Evolutionary conservation across 1,284 basidiomycete genomes (phyloP).

Genomic region (Pseudozyma thailandica): DNA sequence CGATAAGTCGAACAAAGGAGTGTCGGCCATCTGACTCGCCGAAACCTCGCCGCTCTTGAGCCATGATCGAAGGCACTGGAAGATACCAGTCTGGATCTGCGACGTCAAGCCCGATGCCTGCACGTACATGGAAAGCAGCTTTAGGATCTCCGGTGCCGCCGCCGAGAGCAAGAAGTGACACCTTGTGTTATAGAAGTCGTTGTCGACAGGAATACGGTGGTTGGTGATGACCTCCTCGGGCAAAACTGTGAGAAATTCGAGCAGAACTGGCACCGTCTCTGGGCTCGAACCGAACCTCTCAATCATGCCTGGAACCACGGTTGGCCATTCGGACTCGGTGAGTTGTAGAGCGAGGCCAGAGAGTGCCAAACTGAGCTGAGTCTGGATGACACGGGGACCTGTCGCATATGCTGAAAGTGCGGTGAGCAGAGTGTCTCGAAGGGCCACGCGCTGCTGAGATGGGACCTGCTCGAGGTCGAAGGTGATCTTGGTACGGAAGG

Average conservation of each 20-base stretch:
- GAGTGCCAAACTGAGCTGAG: constrained; percentile 88
- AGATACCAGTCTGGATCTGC: constrained; percentile 84
- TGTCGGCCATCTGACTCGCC: constrained; percentile 76
- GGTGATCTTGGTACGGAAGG: constrained; percentile 92
- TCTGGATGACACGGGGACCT: constrained; percentile 86
- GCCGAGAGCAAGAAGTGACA: constrained; percentile 65
- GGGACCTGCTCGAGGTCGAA: constrained; percentile 94
- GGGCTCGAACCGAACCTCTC: constrained; percentile 86
- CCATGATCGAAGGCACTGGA: constrained; percentile 88
- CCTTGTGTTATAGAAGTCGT: constrained; percentile 75
- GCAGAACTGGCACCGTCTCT: constrained; percentile 80
- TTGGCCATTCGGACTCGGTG: constrained; percentile 78
- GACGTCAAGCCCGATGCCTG: constrained; percentile 85
- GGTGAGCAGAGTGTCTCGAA: constrained; percentile 86
- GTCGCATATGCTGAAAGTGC: constrained; percentile 76
- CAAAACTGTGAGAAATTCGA: constrained; percentile 90
- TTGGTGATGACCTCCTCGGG: constrained; percentile 91
- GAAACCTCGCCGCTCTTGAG: constrained; percentile 85
- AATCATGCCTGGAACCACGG: constrained; percentile 83
- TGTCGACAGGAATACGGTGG: constrained; percentile 86
- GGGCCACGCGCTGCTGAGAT: constrained; percentile 76
- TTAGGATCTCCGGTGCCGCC: constrained; percentile 80
- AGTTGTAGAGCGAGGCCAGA: constrained; percentile 91
- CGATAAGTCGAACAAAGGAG: constrained; percentile 80
- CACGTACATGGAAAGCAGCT: constrained; percentile 87